phyloP scores from a whole-genome alignment of 2,329 filamentous ascomycete species.

The Alternaria alternata region DNA sequence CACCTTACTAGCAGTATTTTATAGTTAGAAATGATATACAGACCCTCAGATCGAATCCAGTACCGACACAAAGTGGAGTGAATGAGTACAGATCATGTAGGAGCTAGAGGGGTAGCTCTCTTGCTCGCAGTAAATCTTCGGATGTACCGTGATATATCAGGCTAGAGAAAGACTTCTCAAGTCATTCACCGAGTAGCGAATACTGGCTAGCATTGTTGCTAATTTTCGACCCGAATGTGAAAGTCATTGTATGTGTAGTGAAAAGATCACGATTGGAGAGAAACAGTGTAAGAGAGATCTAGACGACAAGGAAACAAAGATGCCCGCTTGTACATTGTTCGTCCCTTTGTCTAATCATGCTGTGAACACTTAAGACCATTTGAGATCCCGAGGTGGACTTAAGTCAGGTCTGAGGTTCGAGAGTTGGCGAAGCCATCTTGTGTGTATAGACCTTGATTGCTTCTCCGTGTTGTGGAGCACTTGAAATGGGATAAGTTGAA shows the following conservation, averaged over 20 bases:
- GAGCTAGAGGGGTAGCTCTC: not conserved
- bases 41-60: too few relatives aligned
- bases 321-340: not conserved
- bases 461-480: not conserved
- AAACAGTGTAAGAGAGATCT: not conserved
- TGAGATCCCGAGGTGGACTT: not conserved
- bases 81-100: not conserved
- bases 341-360: not conserved
- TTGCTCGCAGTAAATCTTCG: not conserved
- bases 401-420: not conserved
- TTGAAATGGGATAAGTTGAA: not conserved
- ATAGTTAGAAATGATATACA: not conserved
- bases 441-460: not conserved
- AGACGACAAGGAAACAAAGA: slow-evolving; percentile 8
- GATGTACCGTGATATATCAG: not conserved
- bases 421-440: not conserved
- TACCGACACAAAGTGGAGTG: not conserved
- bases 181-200: not conserved
- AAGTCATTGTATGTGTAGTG: slow-evolving; percentile 1
- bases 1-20: not conserved
- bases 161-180: not conserved
- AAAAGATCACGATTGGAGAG: not conserved
- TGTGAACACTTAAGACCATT: not conserved
- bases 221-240: not conserved
- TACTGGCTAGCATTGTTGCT: not conserved